Evolutionary conservation across 371 early-diverging fungal genomes (phyloP).

Genomic region (Smittium mucronatum): DNA sequence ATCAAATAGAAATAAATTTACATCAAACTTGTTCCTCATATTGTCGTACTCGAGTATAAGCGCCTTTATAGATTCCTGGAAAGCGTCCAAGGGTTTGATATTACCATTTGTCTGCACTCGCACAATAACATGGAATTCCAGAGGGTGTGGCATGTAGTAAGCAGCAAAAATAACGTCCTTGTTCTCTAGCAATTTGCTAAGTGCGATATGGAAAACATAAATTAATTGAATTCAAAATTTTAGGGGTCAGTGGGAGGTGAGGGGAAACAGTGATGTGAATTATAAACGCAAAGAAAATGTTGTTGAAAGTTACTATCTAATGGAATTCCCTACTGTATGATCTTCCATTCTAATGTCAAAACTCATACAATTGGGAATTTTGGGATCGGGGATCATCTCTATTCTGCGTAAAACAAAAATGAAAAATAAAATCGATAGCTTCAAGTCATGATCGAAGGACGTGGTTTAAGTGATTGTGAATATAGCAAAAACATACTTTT

Average conservation of each 20-base stretch:
- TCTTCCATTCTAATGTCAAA: constrained; percentile 91
- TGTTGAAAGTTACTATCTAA: constrained; percentile 65
- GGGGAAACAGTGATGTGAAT: too few relatives aligned
- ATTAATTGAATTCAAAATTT: too few relatives aligned
- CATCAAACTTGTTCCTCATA: constrained; percentile 74
- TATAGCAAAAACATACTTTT: constrained; percentile 44
- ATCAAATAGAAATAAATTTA: too few relatives aligned
- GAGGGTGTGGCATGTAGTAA: constrained; percentile 95
- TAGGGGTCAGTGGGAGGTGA: too few relatives aligned
- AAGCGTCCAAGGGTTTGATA: constrained; percentile 67
- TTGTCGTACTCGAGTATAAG: constrained; percentile 64
- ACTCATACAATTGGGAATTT: constrained; percentile 88
- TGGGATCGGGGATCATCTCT: constrained; percentile 70
- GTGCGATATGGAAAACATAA: too few relatives aligned
- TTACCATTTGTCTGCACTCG: constrained; percentile 84
- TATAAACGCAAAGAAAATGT: too few relatives aligned
- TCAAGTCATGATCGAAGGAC: not conserved
- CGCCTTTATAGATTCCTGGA: constrained; percentile 61
- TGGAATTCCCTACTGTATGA: constrained; percentile 90
- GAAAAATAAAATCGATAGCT: not conserved
- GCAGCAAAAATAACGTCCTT: constrained; percentile 91
- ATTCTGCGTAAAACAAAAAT: constrained; percentile 41
- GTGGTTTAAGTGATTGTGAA: not conserved
- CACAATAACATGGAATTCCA: constrained; percentile 79
- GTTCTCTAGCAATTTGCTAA: constrained; percentile 79